These are phyloP conservation scores for Magnaporthales sp. DNA, from an alignment of 2,329 filamentous ascomycete genomes.

Conservation along the genomic window DNA sequence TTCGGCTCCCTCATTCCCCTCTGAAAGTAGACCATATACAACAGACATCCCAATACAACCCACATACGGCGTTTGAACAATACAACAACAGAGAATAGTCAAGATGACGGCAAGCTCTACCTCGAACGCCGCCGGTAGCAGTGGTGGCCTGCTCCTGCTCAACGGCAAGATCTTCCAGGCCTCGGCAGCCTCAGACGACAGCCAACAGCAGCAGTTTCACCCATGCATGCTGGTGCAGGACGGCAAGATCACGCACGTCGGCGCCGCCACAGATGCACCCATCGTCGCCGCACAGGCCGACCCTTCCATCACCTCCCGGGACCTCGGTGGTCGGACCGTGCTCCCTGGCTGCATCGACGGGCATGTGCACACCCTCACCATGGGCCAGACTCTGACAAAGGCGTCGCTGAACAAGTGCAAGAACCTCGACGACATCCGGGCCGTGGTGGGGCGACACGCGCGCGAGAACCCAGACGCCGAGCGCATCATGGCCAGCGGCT, in stretches of 20 bases:
- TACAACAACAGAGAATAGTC: neutral
- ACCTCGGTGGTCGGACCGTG: conserved; percentile 31
- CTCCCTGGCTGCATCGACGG: conserved; percentile 49
- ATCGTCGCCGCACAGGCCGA: conserved; percentile 19
- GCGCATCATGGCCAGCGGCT: conserved; percentile 42
- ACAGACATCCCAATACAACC: too few relatives aligned
- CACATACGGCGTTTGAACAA: neutral
- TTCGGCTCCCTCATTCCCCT: neutral
- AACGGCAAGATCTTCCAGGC: conserved; percentile 35
- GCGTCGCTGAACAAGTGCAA: conserved; percentile 36
- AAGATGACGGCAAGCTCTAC: neutral
- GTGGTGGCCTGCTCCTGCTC: conserved; percentile 16
- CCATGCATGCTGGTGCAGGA: conserved; percentile 26
- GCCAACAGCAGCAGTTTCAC: conserved; percentile 23
- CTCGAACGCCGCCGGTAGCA: neutral
- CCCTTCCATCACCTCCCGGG: conserved; percentile 10
- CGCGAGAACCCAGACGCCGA: conserved; percentile 31
- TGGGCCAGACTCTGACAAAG: conserved; percentile 45
- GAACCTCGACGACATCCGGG: conserved; percentile 37
- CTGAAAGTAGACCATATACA: neutral
- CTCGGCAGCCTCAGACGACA: neutral
- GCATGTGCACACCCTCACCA: conserved; percentile 47
- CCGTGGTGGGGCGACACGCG: conserved; percentile 34
- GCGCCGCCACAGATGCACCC: conserved; percentile 20
- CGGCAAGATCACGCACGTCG: conserved; percentile 26